Evolutionary conservation across 169 alveolate species (phyloP).

Genomic region (Plasmodium vivax): DNA sequence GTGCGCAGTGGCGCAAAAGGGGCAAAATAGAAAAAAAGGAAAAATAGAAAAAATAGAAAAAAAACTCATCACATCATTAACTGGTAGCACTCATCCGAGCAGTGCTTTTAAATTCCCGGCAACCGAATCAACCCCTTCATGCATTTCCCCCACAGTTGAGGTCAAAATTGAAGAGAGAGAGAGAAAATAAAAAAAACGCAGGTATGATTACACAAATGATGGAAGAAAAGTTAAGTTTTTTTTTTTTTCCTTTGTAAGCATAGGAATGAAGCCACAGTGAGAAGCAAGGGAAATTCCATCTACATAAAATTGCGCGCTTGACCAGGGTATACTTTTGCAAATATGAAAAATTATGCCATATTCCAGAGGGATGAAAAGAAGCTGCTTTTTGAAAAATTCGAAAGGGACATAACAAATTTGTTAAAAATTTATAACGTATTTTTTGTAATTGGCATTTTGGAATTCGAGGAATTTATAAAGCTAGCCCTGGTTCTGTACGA

Average conservation of each 20-base stretch:
- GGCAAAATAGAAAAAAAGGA: background rate
- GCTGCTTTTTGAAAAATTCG: constrained; percentile 46
- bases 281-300: background rate
- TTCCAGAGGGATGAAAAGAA: constrained; percentile 52
- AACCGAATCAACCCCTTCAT: background rate
- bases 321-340: background rate
- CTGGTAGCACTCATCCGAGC: background rate
- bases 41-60: background rate
- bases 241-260: background rate
- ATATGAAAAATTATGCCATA: constrained; percentile 43
- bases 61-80: background rate
- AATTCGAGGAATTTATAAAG: constrained; percentile 45
- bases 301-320: background rate
- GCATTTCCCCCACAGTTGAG: background rate
- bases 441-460: constrained; percentile 44
- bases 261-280: background rate
- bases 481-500: constrained; percentile 43
- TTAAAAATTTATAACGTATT: constrained; percentile 32
- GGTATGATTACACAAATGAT: background rate
- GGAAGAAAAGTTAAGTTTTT: background rate
- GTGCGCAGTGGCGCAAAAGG: background rate
- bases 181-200: background rate
- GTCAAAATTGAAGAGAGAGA: background rate
- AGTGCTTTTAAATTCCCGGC: background rate
- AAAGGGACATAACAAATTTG: constrained; percentile 34